Conservation (phyloP, 305 asterid species). For the Nicotiana rustica region DNA sequence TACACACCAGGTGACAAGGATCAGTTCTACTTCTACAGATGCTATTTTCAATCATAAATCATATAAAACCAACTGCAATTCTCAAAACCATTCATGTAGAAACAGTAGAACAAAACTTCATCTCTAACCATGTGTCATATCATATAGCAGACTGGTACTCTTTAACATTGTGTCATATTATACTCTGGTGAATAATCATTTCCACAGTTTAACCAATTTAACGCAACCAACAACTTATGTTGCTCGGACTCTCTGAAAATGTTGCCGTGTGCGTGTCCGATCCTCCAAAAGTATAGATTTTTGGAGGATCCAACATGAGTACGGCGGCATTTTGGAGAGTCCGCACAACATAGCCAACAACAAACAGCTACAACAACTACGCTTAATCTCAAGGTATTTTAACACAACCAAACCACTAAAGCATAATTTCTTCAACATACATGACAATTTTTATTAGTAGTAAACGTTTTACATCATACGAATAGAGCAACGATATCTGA, state of each 20-base stretch:
- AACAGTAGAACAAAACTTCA: not conserved
- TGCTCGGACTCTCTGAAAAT: too few species aligned
- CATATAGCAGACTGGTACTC: not conserved
- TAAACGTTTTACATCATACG: not conserved
- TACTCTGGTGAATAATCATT: not conserved
- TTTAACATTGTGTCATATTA: not conserved
- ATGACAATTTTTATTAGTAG: not conserved
- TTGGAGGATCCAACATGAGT: too few species aligned
- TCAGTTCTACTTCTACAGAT: conserved; percentile 5
- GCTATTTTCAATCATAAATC: not conserved
- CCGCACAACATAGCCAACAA: too few species aligned
- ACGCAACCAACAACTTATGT: too few species aligned
- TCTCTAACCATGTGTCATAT: conserved; percentile 31
- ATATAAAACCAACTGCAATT: conserved; percentile 10
- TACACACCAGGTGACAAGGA: not conserved
- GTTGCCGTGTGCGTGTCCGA: fast-evolving
- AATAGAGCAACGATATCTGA: too few species aligned
- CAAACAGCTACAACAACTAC: not conserved
- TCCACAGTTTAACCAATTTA: too few species aligned
- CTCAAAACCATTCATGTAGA: not conserved
- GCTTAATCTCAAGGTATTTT: not conserved
- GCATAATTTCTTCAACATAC: not conserved
- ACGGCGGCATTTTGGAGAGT: too few species aligned
- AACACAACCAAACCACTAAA: not conserved
- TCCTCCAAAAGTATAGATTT: too few species aligned